These are phyloP conservation scores for Hypomyces perniciosus DNA, from an alignment of 2,329 filamentous ascomycete genomes.

Conservation along the genomic window DNA sequence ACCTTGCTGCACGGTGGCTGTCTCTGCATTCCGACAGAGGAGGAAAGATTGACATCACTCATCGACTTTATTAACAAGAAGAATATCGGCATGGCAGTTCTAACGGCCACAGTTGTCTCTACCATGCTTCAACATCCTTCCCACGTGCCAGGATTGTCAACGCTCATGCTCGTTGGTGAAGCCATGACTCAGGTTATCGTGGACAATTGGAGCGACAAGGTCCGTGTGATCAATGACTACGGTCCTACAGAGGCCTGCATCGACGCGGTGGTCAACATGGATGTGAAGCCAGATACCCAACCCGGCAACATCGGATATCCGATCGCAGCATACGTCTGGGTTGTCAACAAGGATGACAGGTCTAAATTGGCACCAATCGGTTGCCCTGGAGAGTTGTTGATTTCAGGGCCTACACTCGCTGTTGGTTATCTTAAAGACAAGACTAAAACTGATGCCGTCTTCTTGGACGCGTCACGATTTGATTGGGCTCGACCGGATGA, in stretches of 20 bases:
- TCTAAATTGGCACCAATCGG: background rate
- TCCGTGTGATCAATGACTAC: no score
- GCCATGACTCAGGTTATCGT: no score
- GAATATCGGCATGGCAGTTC: background rate
- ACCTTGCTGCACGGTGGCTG: slow-evolving; percentile 8
- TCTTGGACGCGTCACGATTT: background rate
- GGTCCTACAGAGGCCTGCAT: no score
- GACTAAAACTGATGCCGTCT: background rate
- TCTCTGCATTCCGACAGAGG: slow-evolving; percentile 11
- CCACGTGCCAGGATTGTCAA: no score
- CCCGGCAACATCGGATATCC: no score
- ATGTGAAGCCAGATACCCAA: no score
- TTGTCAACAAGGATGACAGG: background rate
- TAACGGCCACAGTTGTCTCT: slow-evolving; percentile 4
- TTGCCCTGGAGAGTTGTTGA: background rate
- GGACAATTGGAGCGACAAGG: no score
- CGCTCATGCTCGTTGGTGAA: no score
- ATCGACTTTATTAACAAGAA: background rate
- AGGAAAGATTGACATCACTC: slow-evolving; percentile 1
- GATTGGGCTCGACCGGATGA: background rate
- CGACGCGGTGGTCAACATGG: no score
- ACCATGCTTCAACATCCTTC: background rate
- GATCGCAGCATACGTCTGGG: background rate
- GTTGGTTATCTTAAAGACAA: background rate
- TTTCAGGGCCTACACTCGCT: background rate